These are phyloP conservation scores for Cladosporium halotolerans DNA, from an alignment of 2,329 filamentous ascomycete species.

Conservation along the genomic window DNA sequence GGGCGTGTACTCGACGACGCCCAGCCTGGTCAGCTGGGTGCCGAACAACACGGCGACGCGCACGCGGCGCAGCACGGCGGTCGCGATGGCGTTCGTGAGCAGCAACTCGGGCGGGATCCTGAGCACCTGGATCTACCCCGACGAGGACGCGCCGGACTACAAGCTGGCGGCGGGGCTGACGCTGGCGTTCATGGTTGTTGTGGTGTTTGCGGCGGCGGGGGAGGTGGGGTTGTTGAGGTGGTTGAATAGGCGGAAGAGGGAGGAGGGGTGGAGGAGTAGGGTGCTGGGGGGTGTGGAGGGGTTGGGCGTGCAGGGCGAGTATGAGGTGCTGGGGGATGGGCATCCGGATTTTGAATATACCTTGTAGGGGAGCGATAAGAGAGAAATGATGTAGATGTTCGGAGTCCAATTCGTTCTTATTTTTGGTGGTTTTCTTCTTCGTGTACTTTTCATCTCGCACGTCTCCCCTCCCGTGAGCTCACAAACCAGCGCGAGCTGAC, in stretches of 20 bases:
- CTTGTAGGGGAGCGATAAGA: conserved; percentile 2
- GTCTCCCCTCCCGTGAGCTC: not conserved
- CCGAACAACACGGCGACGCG: conserved; percentile 84
- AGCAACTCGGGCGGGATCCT: not conserved
- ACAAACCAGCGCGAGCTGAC: conserved; percentile 4
- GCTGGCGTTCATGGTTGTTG: conserved; percentile 41
- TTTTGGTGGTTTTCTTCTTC: not conserved
- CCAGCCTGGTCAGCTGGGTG: conserved; percentile 82
- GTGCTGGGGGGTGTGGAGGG: conserved; percentile 18
- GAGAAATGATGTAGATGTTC: too few relatives aligned
- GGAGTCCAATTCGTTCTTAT: not conserved
- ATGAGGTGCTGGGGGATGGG: conserved; percentile 62
- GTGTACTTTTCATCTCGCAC: too few relatives aligned
- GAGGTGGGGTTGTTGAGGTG: conserved; percentile 64
- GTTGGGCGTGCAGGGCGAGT: conserved; percentile 34
- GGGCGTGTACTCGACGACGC: conserved; percentile 81
- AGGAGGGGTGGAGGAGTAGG: conserved; percentile 55
- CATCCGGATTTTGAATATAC: conserved; percentile 35
- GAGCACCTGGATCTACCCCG: conserved; percentile 3
- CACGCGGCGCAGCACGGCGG: conserved; percentile 76
- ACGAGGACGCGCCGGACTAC: conserved; percentile 1
- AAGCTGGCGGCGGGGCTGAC: conserved; percentile 3
- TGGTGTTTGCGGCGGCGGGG: conserved; percentile 44
- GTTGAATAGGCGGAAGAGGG: conserved; percentile 59
- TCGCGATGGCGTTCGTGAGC: conserved; percentile 68